Evolutionary conservation across 73 alveolate genomes (phyloP).

Genomic region (Paramecium caudatum): DNA sequence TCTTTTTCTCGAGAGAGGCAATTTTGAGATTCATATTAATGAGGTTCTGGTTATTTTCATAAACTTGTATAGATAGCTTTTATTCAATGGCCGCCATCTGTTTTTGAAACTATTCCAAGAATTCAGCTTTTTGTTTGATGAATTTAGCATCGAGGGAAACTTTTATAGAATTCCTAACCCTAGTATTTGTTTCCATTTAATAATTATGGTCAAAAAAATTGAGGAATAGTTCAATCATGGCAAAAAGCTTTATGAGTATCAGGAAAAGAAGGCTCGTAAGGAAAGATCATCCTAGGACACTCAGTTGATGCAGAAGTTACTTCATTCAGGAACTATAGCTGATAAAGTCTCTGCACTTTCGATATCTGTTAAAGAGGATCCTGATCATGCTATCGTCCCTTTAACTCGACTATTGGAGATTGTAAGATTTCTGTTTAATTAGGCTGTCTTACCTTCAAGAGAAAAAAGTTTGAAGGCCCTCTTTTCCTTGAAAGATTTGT

Average conservation of each 20-base stretch:
- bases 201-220: constrained; percentile 43
- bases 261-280: constrained; percentile 18
- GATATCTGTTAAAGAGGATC: constrained; percentile 35
- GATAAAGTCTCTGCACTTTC: constrained; percentile 60
- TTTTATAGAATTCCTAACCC: constrained; percentile 18
- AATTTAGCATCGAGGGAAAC: not conserved
- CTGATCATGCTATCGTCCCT: constrained; percentile 25
- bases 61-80: not conserved
- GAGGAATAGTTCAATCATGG: constrained; percentile 35
- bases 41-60: not conserved
- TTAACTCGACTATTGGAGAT: constrained; percentile 21
- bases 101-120: not conserved
- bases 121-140: constrained; percentile 7
- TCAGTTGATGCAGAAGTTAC: constrained; percentile 22
- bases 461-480: constrained; percentile 54
- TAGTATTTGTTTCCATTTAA: constrained; percentile 6
- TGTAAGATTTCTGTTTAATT: not conserved
- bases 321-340: constrained; percentile 63
- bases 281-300: not conserved
- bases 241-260: constrained; percentile 52
- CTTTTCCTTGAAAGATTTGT: constrained; percentile 41
- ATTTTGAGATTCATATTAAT: not conserved
- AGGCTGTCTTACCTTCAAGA: constrained; percentile 50
- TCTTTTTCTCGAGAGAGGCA: not conserved
- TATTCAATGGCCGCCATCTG: not conserved